phyloP scores from a whole-genome alignment of 139 green algal species.

The Deuterostichococcus epilithicus region DNA sequence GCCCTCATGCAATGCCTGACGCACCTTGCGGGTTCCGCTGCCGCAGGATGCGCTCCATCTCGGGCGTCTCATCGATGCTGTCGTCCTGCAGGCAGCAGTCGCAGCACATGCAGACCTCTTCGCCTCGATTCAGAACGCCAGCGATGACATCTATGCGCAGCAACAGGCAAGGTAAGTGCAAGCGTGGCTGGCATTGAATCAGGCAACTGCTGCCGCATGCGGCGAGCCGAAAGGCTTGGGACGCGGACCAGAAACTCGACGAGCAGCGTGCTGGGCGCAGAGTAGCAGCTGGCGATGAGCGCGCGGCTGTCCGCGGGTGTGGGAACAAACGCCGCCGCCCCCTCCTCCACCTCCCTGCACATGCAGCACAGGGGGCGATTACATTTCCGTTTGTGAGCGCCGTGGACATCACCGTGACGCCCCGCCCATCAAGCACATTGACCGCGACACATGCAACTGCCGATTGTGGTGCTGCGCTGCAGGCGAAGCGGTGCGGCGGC shows the following conservation, averaged over 20 bases:
- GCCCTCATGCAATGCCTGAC: neutral
- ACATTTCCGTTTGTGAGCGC: neutral
- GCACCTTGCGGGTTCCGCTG: neutral
- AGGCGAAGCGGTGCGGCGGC: too few species aligned
- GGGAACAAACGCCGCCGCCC: conserved; percentile 47
- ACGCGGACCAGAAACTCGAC: conserved; percentile 37
- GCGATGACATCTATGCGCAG: too few species aligned
- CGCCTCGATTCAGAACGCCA: too few species aligned
- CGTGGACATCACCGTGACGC: too few species aligned
- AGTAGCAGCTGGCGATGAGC: conserved; percentile 37
- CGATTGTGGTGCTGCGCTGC: too few species aligned
- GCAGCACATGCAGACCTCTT: too few species aligned
- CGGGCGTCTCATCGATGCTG: conserved; percentile 49
- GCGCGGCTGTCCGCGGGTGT: conserved; percentile 34
- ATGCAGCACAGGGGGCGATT: neutral
- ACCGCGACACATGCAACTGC: too few species aligned
- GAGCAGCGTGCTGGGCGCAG: conserved; percentile 35
- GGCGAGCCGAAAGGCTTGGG: too few species aligned
- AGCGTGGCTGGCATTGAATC: too few species aligned
- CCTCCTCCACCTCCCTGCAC: conserved; percentile 37
- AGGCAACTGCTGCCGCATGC: too few species aligned
- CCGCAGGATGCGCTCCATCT: conserved; percentile 29
- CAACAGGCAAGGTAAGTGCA: too few species aligned
- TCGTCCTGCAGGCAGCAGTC: conserved; percentile 20
- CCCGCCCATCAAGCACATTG: too few species aligned